phyloP scores from a whole-genome alignment of 2,329 filamentous ascomycete genomes.

The Penicillium hordei region DNA sequence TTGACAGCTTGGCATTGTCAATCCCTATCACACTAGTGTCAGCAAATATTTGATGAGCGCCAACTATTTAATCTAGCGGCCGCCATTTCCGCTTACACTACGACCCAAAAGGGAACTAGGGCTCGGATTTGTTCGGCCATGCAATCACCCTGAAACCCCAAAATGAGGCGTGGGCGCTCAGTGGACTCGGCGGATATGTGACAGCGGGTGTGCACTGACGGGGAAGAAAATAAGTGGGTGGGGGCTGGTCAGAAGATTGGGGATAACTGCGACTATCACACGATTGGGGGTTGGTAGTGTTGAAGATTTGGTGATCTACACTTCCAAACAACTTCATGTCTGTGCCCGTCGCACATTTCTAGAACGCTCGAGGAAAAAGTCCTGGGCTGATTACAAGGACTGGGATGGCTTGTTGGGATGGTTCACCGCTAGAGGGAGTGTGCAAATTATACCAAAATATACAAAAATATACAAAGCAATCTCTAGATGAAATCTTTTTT shows the following conservation, averaged over 20 bases:
- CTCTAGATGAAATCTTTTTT: not conserved
- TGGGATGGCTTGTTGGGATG: not conserved
- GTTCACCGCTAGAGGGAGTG: conserved; percentile 13
- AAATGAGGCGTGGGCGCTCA: conserved; percentile 12
- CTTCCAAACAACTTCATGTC: conserved; percentile 4
- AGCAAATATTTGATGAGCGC: conserved; percentile 5
- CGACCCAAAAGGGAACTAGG: conserved; percentile 2
- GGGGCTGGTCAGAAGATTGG: conserved; percentile 6
- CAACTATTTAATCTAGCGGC: conserved; percentile 9
- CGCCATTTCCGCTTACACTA: conserved; percentile 13
- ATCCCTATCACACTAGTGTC: conserved; percentile 5
- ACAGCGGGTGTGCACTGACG: conserved; percentile 22
- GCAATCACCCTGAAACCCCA: conserved; percentile 26
- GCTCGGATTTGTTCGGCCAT: conserved; percentile 23
- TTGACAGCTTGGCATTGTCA: conserved; percentile 9
- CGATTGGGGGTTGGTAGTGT: not conserved
- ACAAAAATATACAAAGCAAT: not conserved
- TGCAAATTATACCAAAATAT: not conserved
- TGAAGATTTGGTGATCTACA: conserved; percentile 3
- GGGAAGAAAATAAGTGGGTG: conserved; percentile 3
- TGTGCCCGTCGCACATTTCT: conserved; percentile 5
- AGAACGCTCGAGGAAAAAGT: not conserved
- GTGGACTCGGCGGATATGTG: conserved; percentile 16
- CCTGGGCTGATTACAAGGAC: not conserved
- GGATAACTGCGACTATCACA: conserved; percentile 1